These are phyloP conservation scores for Aureococcus anophagefferens DNA, from an alignment of 108 stramenopile genomes.

Conservation along the genomic window DNA sequence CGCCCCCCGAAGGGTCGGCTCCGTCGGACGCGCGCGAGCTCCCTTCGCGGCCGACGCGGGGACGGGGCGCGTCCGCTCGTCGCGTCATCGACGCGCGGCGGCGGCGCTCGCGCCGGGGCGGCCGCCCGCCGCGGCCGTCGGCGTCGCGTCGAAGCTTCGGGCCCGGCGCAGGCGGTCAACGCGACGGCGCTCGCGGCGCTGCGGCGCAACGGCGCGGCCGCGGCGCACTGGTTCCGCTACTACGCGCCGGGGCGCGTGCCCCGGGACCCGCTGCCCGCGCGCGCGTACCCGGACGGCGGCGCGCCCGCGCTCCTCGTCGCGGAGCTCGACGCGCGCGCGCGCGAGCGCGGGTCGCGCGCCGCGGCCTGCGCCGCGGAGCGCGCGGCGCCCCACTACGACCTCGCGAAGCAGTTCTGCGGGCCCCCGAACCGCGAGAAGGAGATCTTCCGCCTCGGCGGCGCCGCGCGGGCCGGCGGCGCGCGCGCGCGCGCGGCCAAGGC, in stretches of 20 bases:
- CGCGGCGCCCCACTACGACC: not conserved
- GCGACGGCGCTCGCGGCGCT: too few species aligned
- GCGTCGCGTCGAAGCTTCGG: too few species aligned
- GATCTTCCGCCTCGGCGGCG: too few species aligned
- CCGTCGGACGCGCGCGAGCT: too few species aligned
- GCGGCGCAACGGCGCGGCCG: too few species aligned
- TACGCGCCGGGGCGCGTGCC: not conserved
- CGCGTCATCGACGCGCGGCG: not conserved
- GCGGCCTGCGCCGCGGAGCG: not conserved
- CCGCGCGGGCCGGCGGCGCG: too few species aligned
- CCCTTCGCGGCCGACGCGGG: not conserved
- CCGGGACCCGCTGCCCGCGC: not conserved
- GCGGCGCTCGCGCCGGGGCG: too few species aligned
- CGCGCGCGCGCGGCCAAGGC: too few species aligned
- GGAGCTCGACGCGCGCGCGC: not conserved
- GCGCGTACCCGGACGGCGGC: not conserved
- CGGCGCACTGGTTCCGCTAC: not conserved
- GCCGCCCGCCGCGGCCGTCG: not conserved
- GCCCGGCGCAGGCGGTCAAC: too few species aligned
- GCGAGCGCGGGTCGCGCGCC: not conserved
- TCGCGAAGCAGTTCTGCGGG: not conserved
- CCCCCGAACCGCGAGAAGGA: not conserved
- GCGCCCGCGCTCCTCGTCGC: not conserved
- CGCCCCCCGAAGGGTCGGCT: too few species aligned
- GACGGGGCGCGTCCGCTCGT: not conserved